Evolutionary conservation across 352 stramenopile genomes (phyloP).

Genomic region (Discostella stelligera): DNA sequence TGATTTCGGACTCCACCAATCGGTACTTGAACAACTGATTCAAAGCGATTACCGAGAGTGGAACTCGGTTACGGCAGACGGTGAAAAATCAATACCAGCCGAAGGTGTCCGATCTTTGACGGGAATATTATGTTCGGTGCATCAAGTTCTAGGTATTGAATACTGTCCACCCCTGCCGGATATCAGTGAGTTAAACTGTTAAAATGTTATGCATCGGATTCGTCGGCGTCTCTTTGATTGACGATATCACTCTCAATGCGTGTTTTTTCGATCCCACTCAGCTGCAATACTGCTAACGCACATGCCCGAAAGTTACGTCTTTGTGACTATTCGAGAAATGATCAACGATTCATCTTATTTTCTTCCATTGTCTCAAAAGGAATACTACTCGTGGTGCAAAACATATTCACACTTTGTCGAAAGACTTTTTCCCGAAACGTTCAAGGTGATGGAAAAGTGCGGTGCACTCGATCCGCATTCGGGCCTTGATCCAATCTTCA

Average conservation of each 20-base stretch:
- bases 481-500: slow-evolving; percentile 67
- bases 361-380: slow-evolving; percentile 49
- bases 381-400: slow-evolving; percentile 62
- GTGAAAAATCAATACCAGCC: slow-evolving; percentile 11
- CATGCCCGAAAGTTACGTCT: slow-evolving; percentile 75
- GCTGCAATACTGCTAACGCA: slow-evolving; percentile 53
- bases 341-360: slow-evolving; percentile 58
- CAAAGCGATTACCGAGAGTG: slow-evolving; percentile 31
- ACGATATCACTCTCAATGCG: background rate
- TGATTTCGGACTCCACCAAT: slow-evolving; percentile 46
- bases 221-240: background rate
- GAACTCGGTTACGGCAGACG: background rate
- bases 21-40: slow-evolving; percentile 31
- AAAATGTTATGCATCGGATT: background rate
- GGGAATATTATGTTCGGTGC: slow-evolving; percentile 54
- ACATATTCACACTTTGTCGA: slow-evolving; percentile 66
- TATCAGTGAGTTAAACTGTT: slow-evolving; percentile 18
- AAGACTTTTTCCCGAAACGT: slow-evolving; percentile 46
- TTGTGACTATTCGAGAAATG: slow-evolving; percentile 71
- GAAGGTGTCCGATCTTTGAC: slow-evolving; percentile 35
- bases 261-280: background rate
- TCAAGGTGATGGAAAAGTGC: slow-evolving; percentile 32
- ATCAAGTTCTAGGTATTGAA: slow-evolving; percentile 68
- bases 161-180: slow-evolving; percentile 62
- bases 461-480: slow-evolving; percentile 43